phyloP scores from a whole-genome alignment of 257 asterid genomes.

The Osmanthus fragrans region DNA sequence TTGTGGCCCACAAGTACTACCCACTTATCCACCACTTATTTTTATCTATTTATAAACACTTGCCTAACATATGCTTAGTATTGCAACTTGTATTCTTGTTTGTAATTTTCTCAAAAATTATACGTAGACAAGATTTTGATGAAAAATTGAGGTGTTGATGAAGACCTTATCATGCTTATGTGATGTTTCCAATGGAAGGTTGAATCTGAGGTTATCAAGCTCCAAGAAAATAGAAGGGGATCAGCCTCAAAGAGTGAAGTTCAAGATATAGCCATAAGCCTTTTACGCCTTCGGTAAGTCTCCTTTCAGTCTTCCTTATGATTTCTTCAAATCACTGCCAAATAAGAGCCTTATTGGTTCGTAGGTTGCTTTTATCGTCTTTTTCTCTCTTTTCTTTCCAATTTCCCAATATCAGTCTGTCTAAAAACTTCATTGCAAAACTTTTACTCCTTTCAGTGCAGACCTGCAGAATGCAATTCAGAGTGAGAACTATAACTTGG shows the following conservation, averaged over 20 bases:
- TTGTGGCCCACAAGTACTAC: too few relatives aligned
- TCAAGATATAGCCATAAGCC: constrained; percentile 93
- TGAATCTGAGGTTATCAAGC: constrained; percentile 75
- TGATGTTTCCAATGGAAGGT: constrained; percentile 53
- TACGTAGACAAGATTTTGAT: not conserved
- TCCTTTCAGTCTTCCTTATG: constrained; percentile 12
- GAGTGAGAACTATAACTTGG: constrained; percentile 77
- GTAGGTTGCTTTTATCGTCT: not conserved
- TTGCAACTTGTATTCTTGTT: not conserved
- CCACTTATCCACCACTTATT: too few relatives aligned
- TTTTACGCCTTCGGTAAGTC: constrained; percentile 79
- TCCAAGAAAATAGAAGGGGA: constrained; percentile 73
- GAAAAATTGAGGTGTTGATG: not conserved
- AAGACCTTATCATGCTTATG: constrained; percentile 16
- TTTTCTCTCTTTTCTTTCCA: not conserved
- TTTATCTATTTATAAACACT: too few relatives aligned
- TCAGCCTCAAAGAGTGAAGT: constrained; percentile 83
- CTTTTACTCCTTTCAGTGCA: constrained; percentile 62
- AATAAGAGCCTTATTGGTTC: not conserved
- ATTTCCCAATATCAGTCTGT: not conserved
- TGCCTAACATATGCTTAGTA: not conserved
- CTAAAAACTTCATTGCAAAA: constrained; percentile 18
- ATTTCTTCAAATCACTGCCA: constrained; percentile 11
- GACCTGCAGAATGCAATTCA: constrained; percentile 83
- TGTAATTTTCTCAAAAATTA: not conserved